A percentile compares a stretch with the other conserved stretches of the same genome.
phyloP scores from a whole-genome alignment of 1,284 basidiomycete species.

The Wolfiporia cocos region DNA sequence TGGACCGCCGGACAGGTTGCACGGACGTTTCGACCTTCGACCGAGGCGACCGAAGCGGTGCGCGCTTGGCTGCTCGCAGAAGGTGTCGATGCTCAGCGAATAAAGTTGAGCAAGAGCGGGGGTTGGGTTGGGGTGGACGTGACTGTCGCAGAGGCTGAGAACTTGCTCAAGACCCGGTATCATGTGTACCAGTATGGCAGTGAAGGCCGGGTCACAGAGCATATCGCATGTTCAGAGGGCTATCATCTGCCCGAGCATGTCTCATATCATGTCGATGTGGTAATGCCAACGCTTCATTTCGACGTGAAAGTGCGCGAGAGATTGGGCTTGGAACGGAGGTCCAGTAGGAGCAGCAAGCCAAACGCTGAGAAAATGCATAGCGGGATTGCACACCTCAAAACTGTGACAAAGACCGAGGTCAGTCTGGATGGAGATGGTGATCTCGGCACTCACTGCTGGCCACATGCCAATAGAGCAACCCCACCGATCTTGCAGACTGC shows the following conservation, averaged over 20 bases:
- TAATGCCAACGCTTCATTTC: conserved; percentile 41
- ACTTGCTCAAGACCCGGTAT: conserved; percentile 36
- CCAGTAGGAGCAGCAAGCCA: conserved; percentile 16
- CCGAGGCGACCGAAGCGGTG: conserved; percentile 33
- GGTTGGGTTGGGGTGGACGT: conserved; percentile 39
- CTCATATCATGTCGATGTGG: conserved; percentile 35
- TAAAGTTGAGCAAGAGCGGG: conserved; percentile 26
- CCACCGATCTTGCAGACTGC: conserved; percentile 1
- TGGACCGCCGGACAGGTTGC: conserved; percentile 31
- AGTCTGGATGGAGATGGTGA: background rate
- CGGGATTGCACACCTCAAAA: conserved; percentile 14
- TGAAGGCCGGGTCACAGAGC: background rate
- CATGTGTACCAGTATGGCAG: conserved; percentile 30
- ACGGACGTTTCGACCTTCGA: conserved; percentile 33
- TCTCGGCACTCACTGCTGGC: background rate
- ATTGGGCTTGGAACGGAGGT: background rate
- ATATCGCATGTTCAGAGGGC: conserved; percentile 28
- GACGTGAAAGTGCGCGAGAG: conserved; percentile 15
- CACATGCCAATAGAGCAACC: background rate
- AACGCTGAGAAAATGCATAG: no score
- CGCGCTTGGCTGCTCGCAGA: conserved; percentile 30
- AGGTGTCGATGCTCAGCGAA: conserved; percentile 26
- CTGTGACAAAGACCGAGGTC: background rate
- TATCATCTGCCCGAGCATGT: conserved; percentile 39
- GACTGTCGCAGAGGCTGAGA: conserved; percentile 36